Percentiles rank a stretch among this genome's conserved stretches.
These are phyloP conservation scores for Venturia carpophila DNA, from an alignment of 2,329 filamentous ascomycete species.

Conservation along the genomic window DNA sequence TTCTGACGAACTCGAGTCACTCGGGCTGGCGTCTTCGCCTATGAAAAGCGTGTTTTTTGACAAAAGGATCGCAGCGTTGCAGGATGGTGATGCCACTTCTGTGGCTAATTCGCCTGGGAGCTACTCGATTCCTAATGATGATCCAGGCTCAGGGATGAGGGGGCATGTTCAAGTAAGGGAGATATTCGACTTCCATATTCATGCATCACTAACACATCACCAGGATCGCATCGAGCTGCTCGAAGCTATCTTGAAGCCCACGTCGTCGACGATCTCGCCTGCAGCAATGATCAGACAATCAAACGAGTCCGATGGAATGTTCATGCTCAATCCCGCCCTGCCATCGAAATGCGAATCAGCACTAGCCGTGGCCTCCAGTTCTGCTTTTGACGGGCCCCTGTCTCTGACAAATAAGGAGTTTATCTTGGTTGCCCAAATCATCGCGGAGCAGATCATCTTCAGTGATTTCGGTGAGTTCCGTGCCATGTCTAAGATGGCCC, in stretches of 20 bases:
- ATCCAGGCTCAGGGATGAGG: not conserved
- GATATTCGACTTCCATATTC: not conserved
- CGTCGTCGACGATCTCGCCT: not conserved
- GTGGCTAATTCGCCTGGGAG: conserved; percentile 6
- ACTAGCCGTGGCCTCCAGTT: not conserved
- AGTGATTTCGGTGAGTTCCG: not conserved
- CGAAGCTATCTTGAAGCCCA: not conserved
- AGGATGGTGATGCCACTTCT: conserved; percentile 10
- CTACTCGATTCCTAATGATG: not conserved
- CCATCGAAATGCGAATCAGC: not conserved
- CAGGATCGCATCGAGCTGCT: conserved; percentile 12
- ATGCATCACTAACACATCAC: not conserved
- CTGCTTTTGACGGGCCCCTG: not conserved
- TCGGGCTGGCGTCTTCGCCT: not conserved
- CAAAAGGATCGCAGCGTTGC: not conserved
- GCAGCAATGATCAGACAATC: not conserved
- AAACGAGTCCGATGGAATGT: not conserved
- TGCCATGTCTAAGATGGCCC: not conserved
- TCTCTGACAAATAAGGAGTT: conserved; percentile 46
- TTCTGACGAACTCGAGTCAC: conserved; percentile 1
- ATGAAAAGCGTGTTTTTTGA: not conserved
- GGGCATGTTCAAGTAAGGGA: not conserved
- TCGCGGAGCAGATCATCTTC: conserved; percentile 61
- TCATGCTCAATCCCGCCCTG: conserved; percentile 3
- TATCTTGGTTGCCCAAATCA: conserved; percentile 59